Conservation (phyloP, 768 basidiomycete genomes). For the Termitomyces sp. region DNA sequence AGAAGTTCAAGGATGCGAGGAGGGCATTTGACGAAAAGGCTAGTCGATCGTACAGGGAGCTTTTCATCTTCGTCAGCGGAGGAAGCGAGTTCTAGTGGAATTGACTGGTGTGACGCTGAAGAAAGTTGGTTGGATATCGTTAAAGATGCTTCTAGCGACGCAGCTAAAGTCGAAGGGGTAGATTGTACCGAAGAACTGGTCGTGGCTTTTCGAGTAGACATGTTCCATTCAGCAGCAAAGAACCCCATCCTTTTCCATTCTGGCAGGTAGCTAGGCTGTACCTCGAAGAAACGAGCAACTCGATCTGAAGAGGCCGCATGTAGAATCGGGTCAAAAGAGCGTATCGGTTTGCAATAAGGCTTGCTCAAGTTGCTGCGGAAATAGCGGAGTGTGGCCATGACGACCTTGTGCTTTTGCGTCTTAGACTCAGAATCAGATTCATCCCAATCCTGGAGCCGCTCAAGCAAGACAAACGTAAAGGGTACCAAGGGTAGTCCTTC, state of each 20-base stretch:
- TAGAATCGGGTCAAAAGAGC: constrained; percentile 6
- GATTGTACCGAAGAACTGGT: neutral
- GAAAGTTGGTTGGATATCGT: neutral
- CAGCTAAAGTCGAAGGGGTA: neutral
- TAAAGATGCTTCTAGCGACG: neutral
- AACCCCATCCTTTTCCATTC: constrained; percentile 9
- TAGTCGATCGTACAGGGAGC: neutral
- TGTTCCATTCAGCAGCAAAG: neutral
- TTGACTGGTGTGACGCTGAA: neutral
- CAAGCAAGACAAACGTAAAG: constrained; percentile 6
- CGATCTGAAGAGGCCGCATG: constrained; percentile 1
- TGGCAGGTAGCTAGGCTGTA: neutral
- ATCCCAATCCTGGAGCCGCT: constrained; percentile 9
- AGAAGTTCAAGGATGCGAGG: constrained; percentile 3
- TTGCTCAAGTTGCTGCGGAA: constrained; percentile 4
- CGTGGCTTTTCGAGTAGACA: neutral
- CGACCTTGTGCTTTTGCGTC: neutral
- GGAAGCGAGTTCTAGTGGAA: neutral
- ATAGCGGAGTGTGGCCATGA: constrained; percentile 7
- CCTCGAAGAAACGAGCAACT: neutral
- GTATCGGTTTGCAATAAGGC: constrained; percentile 7
- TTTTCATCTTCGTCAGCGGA: neutral
- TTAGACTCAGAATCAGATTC: neutral
- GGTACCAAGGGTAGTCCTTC: constrained; percentile 7
- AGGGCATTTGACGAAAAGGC: constrained; percentile 3